Percentiles rank a stretch among this genome's conserved stretches.
Evolutionary conservation across 2,329 filamentous ascomycete species (phyloP).

Genomic region (Sclerotinia borealis): DNA sequence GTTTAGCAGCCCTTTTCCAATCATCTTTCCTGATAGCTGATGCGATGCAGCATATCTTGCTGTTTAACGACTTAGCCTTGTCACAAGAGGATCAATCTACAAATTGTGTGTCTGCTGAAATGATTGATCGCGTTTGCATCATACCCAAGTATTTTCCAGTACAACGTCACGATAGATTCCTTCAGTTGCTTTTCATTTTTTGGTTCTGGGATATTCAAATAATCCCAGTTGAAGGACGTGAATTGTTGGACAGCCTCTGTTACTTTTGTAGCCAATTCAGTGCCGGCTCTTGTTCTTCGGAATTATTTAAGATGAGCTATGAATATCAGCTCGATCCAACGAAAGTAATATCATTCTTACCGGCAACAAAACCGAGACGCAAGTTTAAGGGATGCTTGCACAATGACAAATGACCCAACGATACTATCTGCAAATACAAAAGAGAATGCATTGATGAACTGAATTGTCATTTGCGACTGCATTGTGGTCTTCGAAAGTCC

Average conservation of each 20-base stretch:
- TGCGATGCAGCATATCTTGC: not conserved
- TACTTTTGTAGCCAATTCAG: not conserved
- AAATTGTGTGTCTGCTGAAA: not conserved
- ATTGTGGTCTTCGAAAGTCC: no score
- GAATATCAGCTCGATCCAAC: not conserved
- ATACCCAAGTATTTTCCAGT: conserved; percentile 1
- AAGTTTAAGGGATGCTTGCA: not conserved
- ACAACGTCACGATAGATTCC: not conserved
- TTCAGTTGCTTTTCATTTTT: not conserved
- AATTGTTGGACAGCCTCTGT: not conserved
- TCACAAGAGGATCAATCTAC: not conserved
- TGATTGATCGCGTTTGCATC: not conserved
- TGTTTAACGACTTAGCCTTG: not conserved
- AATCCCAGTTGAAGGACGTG: not conserved
- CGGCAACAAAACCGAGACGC: not conserved
- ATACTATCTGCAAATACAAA: no score
- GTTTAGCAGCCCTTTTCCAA: not conserved
- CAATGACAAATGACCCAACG: no score
- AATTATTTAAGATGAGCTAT: not conserved
- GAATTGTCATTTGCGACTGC: no score
- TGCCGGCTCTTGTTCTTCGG: not conserved
- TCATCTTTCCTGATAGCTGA: not conserved
- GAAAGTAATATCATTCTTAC: not conserved
- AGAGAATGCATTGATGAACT: no score
- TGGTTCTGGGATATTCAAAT: not conserved